Evolutionary conservation across 139 green algal genomes (phyloP), one percentile per base, ranked within the genome.

Genomic region (Protoeuglena noctilucae): DNA sequence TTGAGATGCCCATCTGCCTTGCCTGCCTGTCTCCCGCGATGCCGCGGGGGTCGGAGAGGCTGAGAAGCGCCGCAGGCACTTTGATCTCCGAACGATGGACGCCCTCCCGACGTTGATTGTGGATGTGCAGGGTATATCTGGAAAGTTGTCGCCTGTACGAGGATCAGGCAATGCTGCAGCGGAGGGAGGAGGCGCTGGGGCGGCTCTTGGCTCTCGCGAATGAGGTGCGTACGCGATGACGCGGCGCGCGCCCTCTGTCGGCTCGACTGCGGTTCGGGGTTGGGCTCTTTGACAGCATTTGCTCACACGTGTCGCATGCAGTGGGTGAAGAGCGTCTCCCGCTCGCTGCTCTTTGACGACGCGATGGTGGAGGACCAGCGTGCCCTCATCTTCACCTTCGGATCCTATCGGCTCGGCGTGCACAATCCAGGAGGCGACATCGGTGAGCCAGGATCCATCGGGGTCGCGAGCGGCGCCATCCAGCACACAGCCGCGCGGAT

Each of bases 351-450:
- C 16, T 55, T 17, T 21, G 5, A 24, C 9, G 28, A 23, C 18
- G 51, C 65, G 60, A 56, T 90, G 2, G 72, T 88, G 6, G 80
- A 88, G 48, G 40, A 59, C 2, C 34, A 43, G 34, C 34, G 88
- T 45, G 82, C 81, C 14, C 81, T 76, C 29, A 93, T 96, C 25
- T 93, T 84, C 60, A 95, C 85, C 1, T 96, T 95, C 60, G 88
- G 88, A 0, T 94, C 85, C 0, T 96, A 93, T 56, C 75, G 88
- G 12, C 72, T 96, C 16, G 88, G 88, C 1, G 85, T 96, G 53
- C 85, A 97, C 61, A 84, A 81, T 0, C 89, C 89, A 62, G 86
- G 86, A 69, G 71, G 70, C 23, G 89, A 97, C 69, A 96, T 97
- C 64, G n/a, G n/a, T n/a, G n/a, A n/a, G n/a, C n/a, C n/a, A n/a